Base-by-base conservation (phyloP, 148 eudicot species). In the Fagopyrum homotropicum region DNA sequence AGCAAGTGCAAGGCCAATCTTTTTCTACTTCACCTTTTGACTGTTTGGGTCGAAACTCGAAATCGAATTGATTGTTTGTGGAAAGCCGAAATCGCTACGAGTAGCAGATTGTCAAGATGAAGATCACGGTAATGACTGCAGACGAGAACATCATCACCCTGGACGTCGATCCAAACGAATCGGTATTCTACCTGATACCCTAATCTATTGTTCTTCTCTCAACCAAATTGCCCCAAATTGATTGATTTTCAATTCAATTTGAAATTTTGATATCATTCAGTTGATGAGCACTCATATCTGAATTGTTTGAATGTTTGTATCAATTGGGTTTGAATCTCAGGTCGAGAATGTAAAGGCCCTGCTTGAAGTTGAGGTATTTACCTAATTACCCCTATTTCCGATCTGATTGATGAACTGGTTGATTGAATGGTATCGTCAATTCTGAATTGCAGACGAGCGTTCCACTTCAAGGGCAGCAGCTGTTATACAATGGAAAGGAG, bases 261-360 rank as follows among this genome's bases (percentile, higher is more conserved):
- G 60, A 14, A 52, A n/a, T 55, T 55, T n/a, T 1, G 54, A n/a
- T 40, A 35, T 40, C 15, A 3, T 40, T 45, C n/a, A 66, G 35
- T 45, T 30, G 4, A 4, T 7, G 2, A 66, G 12, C 71, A 40
- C 45, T 66, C 70, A 15, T 64, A 45, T 64, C 46, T 66, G 47
- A 19, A 17, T 35, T 30, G 30, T 40, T 43, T 30, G 16, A 16
- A 14, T 45, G 19, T 48, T 54, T 17, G 61, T 66, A 26, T 56
- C 54, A 26, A 17, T 15, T 45, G n/a, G 48, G 77, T 74, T 66
- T 64, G 44, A 52, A 56, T 35, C 17, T 68, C 86, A 95, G 98
- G 93, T 95, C 68, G 98, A 95, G 79, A 94, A 95, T 75, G 82
- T 95, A 83, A 95, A 95, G 86, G 98, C 98, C 82, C 79, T 95